A percentile compares a stretch with the other conserved stretches of the same genome.
Evolutionary conservation across 75 land plant species (phyloP).

Genomic region (Picea sitchensis): DNA sequence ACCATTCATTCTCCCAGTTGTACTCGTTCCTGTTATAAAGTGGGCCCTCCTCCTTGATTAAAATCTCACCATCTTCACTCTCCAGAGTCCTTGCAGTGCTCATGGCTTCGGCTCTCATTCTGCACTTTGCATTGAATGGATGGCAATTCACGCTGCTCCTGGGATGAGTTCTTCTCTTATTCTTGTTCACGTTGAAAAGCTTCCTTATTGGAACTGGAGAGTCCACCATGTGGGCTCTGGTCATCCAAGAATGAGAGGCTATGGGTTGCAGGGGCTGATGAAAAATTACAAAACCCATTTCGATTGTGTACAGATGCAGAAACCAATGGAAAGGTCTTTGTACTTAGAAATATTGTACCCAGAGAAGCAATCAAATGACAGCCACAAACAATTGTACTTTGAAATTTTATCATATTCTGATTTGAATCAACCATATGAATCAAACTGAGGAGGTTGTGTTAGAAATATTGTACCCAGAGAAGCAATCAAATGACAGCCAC

Average conservation of each 20-base stretch:
- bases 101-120: neutral
- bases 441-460: too few species aligned
- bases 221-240: neutral
- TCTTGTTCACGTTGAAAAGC: neutral
- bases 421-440: too few species aligned
- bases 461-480: too few species aligned
- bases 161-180: neutral
- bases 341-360: too few species aligned
- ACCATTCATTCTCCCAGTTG: conserved; percentile 88
- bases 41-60: conserved; percentile 13
- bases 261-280: neutral
- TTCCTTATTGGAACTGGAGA: neutral
- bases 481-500: too few species aligned
- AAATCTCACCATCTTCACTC: neutral
- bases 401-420: too few species aligned
- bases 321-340: too few species aligned
- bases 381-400: too few species aligned
- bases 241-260: neutral
- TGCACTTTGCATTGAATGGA: neutral
- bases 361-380: too few species aligned
- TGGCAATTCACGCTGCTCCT: neutral
- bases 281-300: too few species aligned
- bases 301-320: too few species aligned
- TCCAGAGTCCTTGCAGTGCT: neutral
- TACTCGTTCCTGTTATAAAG: conserved; percentile 40